Evolutionary conservation across 139 green algal species (phyloP).

Genomic region (Haematococcus lacustris): DNA sequence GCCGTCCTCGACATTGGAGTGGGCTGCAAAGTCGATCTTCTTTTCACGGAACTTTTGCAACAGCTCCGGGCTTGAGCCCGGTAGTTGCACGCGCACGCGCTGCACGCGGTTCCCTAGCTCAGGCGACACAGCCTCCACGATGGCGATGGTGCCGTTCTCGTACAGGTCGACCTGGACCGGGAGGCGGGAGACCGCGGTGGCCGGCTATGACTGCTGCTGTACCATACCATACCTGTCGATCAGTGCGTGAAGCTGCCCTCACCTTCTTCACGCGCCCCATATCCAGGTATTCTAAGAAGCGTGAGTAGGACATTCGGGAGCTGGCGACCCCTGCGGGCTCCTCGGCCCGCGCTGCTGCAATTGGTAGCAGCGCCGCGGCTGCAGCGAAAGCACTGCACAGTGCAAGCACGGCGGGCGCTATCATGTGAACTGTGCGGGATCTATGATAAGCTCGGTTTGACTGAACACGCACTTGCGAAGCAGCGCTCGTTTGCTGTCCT

Average conservation of each 20-base stretch:
- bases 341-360: constrained; percentile 25
- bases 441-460: no score
- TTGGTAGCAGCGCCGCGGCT: constrained; percentile 14
- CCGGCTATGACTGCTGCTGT: no score
- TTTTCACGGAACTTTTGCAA: constrained; percentile 96
- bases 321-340: constrained; percentile 73
- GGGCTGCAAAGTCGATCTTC: constrained; percentile 97
- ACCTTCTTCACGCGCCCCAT: constrained; percentile 99
- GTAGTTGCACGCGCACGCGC: constrained; percentile 96
- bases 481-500: no score
- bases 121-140: constrained; percentile 97
- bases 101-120: constrained; percentile 98
- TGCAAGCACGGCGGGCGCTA: no score
- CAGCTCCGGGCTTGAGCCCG: constrained; percentile 87
- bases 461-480: no score
- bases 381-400: constrained; percentile 24
- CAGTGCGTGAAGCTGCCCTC: no score
- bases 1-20: constrained; percentile 90
- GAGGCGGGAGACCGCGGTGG: no score
- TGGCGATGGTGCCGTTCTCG: constrained; percentile 98
- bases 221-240: no score
- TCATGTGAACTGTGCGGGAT: no score
- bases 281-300: constrained; percentile 99
- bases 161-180: constrained; percentile 88
- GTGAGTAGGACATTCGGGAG: constrained; percentile 97